Base-by-base conservation (phyloP, 2,329 filamentous ascomycete genomes). In the Simplicillium sp. region DNA sequence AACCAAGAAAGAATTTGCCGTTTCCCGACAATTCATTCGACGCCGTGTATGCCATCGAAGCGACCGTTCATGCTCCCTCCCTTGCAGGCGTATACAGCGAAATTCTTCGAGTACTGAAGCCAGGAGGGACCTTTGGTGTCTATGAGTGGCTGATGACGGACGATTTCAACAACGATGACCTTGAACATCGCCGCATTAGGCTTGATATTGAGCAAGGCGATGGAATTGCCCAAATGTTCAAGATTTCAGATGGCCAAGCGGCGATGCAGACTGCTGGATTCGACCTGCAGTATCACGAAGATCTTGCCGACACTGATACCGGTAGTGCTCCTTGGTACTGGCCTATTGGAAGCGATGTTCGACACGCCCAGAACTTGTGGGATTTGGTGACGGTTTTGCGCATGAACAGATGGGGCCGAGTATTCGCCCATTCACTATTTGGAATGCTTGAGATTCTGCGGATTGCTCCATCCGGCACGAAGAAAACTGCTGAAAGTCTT, bases 101-200 rank as follows among this genome's bases (percentile, higher is more conserved):
- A 62, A 95, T 96, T 55, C 86, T 82, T 75, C 83, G 85, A 29
- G 87, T 94, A 25, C 71, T 96, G 45, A 96, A 95, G 75, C 89
- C 89, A n/a, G 89, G 89, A 44, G 88, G 88, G 59, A 73, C 84
- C 40, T 96, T 96, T 54, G 89, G 88, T 55, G 88, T 95, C 39
- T 95, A 95, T 67, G 89, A 96, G 64, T 95, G 89, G 89, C 71
- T 95, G 54, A 95, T 96, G 89, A 95, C 87, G 11, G 87, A 94
- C 47, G 70, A 80, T n/a, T 96, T 94, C 66, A 82, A 95, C 69
- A 88, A 92, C 59, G 70, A 82, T 46, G 85, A 94, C 71, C 64
- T 83, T 2, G 73, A 81, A 54, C 89, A 95, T 69, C 82, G 87
- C 48, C 77, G 83, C 55, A 90, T 95, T 56, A 84, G 89, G 44